Evolutionary conservation across 23 red algal species (phyloP).

Genomic region (Chondrus crispus): DNA sequence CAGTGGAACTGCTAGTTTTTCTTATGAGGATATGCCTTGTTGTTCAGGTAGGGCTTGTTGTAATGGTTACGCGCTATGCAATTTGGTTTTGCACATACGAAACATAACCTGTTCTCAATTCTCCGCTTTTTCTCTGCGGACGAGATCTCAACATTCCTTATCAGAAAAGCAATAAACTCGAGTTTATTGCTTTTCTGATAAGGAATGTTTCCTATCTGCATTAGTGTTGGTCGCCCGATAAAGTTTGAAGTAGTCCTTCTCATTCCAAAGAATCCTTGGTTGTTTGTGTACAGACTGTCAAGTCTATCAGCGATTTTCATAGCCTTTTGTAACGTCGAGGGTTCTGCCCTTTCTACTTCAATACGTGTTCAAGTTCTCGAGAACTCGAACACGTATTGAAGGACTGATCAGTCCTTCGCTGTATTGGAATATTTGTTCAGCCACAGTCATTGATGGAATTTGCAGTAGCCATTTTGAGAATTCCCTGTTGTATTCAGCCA

Average conservation of each 20-base stretch:
- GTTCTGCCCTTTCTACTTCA: background rate
- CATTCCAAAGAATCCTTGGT: background rate
- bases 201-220: background rate
- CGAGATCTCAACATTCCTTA: background rate
- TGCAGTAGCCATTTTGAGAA: conserved; percentile 8
- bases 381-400: background rate
- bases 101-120: background rate
- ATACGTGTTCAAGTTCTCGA: background rate
- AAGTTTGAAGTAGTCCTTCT: background rate
- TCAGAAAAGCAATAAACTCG: background rate
- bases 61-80: background rate
- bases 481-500: background rate
- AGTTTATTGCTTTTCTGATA: background rate
- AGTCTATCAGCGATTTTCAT: background rate
- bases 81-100: background rate
- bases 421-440: background rate
- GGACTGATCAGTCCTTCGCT: background rate
- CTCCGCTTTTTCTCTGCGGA: background rate
- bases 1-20: background rate
- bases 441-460: background rate
- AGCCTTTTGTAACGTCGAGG: background rate
- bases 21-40: background rate
- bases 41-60: background rate
- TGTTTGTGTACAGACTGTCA: background rate
- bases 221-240: background rate